These are phyloP conservation scores for Neofusicoccum sp. DNA, from an alignment of 2,329 filamentous ascomycete genomes.

Conservation along the genomic window DNA sequence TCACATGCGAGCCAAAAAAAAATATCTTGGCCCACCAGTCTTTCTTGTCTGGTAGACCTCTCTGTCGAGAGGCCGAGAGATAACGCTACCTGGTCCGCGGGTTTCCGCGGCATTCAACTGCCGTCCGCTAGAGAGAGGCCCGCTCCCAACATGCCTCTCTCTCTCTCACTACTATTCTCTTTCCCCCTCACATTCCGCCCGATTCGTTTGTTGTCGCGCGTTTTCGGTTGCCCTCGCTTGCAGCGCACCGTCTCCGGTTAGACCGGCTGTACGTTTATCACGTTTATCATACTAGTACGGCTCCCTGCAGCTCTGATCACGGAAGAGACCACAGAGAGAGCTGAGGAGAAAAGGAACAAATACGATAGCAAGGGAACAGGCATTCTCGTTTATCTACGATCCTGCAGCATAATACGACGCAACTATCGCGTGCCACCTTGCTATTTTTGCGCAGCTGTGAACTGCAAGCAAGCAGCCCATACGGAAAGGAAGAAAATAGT, in stretches of 20 bases:
- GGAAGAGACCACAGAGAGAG: too few species aligned
- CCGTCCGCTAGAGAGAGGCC: not conserved
- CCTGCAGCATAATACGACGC: too few species aligned
- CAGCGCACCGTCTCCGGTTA: not conserved
- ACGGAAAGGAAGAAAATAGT: too few species aligned
- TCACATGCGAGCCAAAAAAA: not conserved
- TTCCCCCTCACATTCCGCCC: not conserved
- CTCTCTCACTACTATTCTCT: not conserved
- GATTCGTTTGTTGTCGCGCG: not conserved
- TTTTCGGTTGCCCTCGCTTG: not conserved
- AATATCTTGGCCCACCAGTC: too few species aligned
- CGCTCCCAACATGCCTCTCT: not conserved
- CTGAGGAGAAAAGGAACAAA: too few species aligned
- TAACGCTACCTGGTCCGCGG: slow-evolving; percentile 6
- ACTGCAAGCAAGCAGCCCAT: too few species aligned
- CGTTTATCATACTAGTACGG: not conserved
- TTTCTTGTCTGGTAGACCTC: too few species aligned
- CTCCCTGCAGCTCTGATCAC: not conserved
- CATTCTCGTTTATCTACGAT: too few species aligned
- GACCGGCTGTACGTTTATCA: not conserved
- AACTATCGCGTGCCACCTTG: too few species aligned
- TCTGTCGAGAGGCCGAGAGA: not conserved
- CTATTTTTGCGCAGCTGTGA: too few species aligned
- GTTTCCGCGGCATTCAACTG: slow-evolving; percentile 5
- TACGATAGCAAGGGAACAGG: too few species aligned